Base-by-base conservation (phyloP, 163 green algal species). In the Chlamydomonas reinhardtii region DNA sequence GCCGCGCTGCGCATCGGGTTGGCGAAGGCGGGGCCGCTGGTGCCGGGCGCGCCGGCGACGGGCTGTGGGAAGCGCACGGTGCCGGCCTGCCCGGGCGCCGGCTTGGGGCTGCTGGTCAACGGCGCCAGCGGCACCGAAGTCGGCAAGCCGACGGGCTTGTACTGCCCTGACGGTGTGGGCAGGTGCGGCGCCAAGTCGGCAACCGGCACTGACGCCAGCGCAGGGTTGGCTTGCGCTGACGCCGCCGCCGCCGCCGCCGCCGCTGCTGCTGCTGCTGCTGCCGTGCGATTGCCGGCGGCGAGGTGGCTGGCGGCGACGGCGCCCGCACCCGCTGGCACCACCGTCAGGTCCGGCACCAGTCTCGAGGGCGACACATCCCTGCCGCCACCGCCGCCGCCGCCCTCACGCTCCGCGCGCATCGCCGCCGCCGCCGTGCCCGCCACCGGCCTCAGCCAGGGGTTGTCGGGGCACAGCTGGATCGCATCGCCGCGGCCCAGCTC, bases 371-470 rank as follows among this genome's bases (percentile, higher is more conserved):
- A 6, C 24, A 39, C 27, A 29, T 34, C 64, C 15, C 66, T 31
- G 15, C 66, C 15, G 31, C 66, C 31, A 15, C 24, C 65, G 22
- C n/a, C 6, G 71, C 59, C 56, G 54, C 29, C 71, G 70, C 34
- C 68, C 35, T 52, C 16, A 31, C 32, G 3, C 62, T 17, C 12
- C 24, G 66, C 66, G 25, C 29, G 64, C 66, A 56, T 35, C 59
- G 25, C 34, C 29, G 75, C 75, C 9, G 39, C 65, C 11, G 52
- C 52, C 48, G 70, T 68, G 32, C 71, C 70, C 37, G 70, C 39
- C 61, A 75, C 31, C 25, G 82, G 82, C 25, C 20, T 43, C 32
- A 68, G 32, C 82, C 82, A 87, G 19, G 82, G 82, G 61, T 87
- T 73, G 2, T 4, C n/a, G 4, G 82, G 70, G 24, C 71, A 35